These are phyloP conservation scores for Telopea speciosissima DNA, from an alignment of 177 flowering plant species.

Conservation along the genomic window DNA sequence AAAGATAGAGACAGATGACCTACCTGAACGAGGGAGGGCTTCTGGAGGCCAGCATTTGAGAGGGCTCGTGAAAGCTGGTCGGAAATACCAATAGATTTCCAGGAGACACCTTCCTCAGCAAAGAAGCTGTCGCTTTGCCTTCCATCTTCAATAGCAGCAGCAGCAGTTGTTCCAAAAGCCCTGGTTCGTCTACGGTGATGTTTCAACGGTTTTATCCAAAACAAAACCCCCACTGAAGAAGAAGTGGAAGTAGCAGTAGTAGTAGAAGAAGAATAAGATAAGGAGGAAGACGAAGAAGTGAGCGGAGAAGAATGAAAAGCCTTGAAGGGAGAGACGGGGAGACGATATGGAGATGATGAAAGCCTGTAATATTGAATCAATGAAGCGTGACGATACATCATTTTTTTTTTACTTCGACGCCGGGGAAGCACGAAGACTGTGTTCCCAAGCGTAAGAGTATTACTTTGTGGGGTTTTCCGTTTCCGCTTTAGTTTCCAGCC, in stretches of 20 bases:
- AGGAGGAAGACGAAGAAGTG: constrained; percentile 2
- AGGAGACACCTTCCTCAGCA: constrained; percentile 59
- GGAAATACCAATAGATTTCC: constrained; percentile 74
- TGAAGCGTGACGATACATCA: constrained; percentile 20
- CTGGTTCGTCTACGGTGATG: constrained; percentile 13
- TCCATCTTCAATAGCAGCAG: constrained; percentile 8
- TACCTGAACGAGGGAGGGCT: constrained; percentile 82
- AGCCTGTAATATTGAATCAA: constrained; percentile 22
- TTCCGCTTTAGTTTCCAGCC: no score
- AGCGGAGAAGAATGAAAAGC: constrained; percentile 4
- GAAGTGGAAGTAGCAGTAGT: constrained; percentile 9
- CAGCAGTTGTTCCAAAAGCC: constrained; percentile 17
- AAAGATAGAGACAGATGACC: background rate
- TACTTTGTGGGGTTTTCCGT: no score
- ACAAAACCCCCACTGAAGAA: constrained; percentile 7
- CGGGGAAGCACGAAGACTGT: no score
- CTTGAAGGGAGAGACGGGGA: constrained; percentile 18
- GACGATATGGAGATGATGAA: constrained; percentile 12
- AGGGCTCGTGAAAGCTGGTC: constrained; percentile 55
- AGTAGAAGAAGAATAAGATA: background rate
- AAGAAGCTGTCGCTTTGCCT: constrained; percentile 41
- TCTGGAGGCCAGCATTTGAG: constrained; percentile 41
- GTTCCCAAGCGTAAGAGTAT: no score
- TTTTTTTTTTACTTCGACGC: no score
- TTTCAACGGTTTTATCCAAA: constrained; percentile 6